A percentile compares a stretch with the other conserved stretches of the same genome.
Conservation (phyloP, 2,329 filamentous ascomycete genomes). For the Blumeria hordei region DNA sequence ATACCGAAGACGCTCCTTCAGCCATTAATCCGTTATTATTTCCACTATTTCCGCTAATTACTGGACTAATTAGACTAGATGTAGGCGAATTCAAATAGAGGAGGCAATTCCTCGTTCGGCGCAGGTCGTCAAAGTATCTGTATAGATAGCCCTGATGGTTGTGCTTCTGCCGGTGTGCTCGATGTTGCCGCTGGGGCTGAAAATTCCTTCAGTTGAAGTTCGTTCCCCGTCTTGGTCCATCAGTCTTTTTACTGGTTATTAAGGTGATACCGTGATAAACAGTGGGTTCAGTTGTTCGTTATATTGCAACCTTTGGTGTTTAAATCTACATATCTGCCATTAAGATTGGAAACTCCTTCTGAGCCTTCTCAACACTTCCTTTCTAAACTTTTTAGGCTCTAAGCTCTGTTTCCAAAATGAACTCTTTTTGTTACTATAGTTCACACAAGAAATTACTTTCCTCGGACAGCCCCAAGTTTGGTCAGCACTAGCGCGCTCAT, state of each 20-base stretch:
- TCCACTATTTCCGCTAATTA: neutral
- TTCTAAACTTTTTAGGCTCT: neutral
- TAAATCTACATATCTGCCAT: neutral
- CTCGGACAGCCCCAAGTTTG: neutral
- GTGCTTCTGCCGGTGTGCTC: neutral
- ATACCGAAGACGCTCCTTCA: neutral
- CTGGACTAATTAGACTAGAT: neutral
- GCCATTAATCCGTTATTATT: neutral
- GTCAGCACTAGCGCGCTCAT: neutral
- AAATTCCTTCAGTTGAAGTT: neutral
- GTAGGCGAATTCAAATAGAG: too few species aligned
- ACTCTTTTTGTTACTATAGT: neutral
- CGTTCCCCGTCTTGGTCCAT: neutral
- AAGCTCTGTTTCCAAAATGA: neutral
- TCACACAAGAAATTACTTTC: neutral
- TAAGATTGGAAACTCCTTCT: neutral
- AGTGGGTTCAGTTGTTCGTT: neutral
- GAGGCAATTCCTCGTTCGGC: too few species aligned
- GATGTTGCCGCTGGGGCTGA: neutral
- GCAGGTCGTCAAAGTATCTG: too few species aligned
- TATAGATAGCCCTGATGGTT: neutral
- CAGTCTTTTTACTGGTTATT: neutral
- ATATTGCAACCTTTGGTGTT: neutral
- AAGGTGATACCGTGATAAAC: neutral
- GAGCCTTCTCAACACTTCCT: neutral